Evolutionary conservation across 2,329 filamentous ascomycete species (phyloP), one percentile per base, ranked within the genome.

Genomic region (Pseudopithomyces chartarum): DNA sequence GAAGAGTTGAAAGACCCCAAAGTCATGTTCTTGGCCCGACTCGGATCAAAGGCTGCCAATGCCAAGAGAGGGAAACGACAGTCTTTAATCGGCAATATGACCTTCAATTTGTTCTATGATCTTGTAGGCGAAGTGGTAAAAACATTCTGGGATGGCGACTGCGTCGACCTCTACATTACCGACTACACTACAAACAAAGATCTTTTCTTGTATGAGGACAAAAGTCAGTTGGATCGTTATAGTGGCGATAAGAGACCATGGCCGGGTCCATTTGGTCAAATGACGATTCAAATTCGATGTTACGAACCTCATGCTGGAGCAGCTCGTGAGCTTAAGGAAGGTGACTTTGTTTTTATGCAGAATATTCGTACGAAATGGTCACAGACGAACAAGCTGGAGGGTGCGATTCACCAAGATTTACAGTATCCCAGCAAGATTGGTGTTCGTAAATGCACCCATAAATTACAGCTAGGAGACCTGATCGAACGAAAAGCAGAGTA

Each of bases 131-230:
- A 93, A 68, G 85, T 96, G 2, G 83, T 92, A 45, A 87, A 83
- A 62, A 77, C 82, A 0, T 85, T 79, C 62, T 64, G 54, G 32
- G 19, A 8, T 8, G 15, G 20, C 17, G 20, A 42, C 23, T 83
- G 76, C 55, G 75, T 84, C 12, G 85, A 86, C 5, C 61, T 97
- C 0, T 92, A 92, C 79, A 78, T 96, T 17, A 90, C 90, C 0
- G 93, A 97, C 74, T 97, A 93, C 73, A 96, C 92, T 0, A 78
- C 85, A 49, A 91, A 97, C 66, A 68, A 80, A 0, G 57, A 67
- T 1, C 87, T 97, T 56, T 88, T 82, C 61, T 75, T 86, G 34
- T 86, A 85, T 56, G 65, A 68, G 13, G 69, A 78, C 33, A 76
- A 76, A 3, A 62, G 74, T 0, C 58, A 52, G 66, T 76, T 73